A percentile compares a stretch with the other conserved stretches of the same genome.
phyloP scores from a whole-genome alignment of 23 red algal genomes.

The Agarophyton chilense region DNA sequence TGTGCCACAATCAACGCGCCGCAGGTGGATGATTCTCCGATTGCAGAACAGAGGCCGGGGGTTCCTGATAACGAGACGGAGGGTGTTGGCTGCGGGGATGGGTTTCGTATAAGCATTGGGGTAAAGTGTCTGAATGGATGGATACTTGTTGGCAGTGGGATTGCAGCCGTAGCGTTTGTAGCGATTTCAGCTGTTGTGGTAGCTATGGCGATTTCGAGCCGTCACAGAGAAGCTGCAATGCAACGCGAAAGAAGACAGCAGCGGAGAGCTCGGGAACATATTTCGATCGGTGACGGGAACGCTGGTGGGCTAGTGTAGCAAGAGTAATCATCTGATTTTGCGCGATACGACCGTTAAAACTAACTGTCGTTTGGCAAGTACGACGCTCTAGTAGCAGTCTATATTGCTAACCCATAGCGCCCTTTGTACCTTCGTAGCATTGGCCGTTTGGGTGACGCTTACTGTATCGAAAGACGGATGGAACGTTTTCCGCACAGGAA shows the following conservation, averaged over 20 bases:
- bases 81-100: neutral
- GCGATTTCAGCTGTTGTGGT: neutral
- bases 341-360: too few species aligned
- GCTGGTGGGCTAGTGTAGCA: neutral
- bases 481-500: too few species aligned
- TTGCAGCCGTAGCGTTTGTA: constrained; percentile 16
- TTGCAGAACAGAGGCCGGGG: constrained; percentile 8
- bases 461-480: too few species aligned
- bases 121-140: constrained; percentile 39
- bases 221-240: neutral
- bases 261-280: neutral
- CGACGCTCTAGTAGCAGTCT: too few species aligned
- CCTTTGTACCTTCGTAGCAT: too few species aligned
- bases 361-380: too few species aligned
- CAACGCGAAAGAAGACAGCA: neutral
- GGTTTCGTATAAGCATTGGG: constrained; percentile 32
- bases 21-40: constrained; percentile 26
- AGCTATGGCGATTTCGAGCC: neutral
- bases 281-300: neutral
- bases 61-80: neutral
- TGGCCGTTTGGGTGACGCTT: too few species aligned
- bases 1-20: constrained; percentile 45
- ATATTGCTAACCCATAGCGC: too few species aligned
- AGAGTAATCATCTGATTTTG: too few species aligned
- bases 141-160: constrained; percentile 37